Evolutionary conservation across 2,329 filamentous ascomycete species (phyloP).

Genomic region (Colletotrichum gigasporum): DNA sequence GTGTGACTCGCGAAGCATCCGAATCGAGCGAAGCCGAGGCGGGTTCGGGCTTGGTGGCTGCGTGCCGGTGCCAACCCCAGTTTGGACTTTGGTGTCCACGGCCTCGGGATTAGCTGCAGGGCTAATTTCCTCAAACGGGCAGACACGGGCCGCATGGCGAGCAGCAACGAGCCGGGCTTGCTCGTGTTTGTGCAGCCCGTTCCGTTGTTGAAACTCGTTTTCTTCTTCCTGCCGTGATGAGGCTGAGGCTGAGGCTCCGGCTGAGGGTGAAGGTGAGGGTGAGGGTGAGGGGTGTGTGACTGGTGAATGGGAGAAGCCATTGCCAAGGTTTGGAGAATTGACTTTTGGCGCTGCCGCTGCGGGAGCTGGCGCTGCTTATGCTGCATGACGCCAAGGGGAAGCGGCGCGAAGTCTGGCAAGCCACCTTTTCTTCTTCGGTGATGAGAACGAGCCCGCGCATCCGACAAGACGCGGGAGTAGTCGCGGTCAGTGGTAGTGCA

Average conservation of each 20-base stretch:
- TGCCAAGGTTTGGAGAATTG: slow-evolving; percentile 12
- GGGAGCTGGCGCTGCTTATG: neutral
- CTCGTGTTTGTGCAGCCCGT: slow-evolving; percentile 17
- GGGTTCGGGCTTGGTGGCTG: slow-evolving; percentile 16
- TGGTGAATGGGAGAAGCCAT: neutral
- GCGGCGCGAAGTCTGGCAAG: neutral
- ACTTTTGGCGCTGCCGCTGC: neutral
- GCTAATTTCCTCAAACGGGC: slow-evolving; percentile 26
- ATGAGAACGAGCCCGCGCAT: neutral
- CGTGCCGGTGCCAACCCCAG: slow-evolving; percentile 19
- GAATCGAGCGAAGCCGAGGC: slow-evolving; percentile 16
- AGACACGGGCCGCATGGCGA: slow-evolving; percentile 25
- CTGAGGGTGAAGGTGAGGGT: too few species aligned
- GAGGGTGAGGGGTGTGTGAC: neutral
- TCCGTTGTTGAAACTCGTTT: slow-evolving; percentile 29
- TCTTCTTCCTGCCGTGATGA: too few species aligned
- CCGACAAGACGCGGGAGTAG: neutral
- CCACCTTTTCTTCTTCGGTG: neutral
- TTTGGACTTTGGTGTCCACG: slow-evolving; percentile 20
- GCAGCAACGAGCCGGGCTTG: slow-evolving; percentile 7
- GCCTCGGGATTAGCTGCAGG: slow-evolving; percentile 25
- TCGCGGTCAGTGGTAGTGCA: neutral
- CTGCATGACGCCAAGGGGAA: neutral
- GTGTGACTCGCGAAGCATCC: slow-evolving; percentile 7
- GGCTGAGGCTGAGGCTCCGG: too few species aligned